Percentiles rank a stretch among this genome's conserved stretches.
Evolutionary conservation across 192 early-diverging fungal species (phyloP).

Genomic region (Kappamyces sp.): DNA sequence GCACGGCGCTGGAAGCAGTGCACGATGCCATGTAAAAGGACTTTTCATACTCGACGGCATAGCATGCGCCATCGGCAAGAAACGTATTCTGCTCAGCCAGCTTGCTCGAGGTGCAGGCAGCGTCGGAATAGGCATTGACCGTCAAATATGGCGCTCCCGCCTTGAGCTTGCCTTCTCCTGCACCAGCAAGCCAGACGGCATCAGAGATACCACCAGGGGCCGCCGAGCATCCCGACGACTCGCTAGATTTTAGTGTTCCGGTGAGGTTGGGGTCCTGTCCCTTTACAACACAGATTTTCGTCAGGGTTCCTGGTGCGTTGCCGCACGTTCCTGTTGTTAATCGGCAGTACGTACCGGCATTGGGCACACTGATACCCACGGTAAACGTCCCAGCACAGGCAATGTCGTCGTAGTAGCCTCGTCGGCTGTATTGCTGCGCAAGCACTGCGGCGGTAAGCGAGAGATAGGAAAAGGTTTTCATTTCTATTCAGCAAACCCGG

Average conservation of each 20-base stretch:
- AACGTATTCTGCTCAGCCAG: background rate
- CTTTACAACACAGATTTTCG: no score
- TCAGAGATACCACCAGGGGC: background rate
- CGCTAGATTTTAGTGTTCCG: background rate
- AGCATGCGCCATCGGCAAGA: slow-evolving; percentile 3
- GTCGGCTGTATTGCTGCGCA: background rate
- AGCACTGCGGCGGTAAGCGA: no score
- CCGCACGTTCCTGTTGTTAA: background rate
- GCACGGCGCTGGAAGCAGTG: background rate
- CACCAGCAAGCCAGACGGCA: background rate
- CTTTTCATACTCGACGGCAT: slow-evolving; percentile 1
- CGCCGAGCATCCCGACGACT: background rate
- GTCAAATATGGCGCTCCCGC: background rate
- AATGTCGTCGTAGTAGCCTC: slow-evolving; percentile 1
- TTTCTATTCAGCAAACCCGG: no score
- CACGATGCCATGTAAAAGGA: slow-evolving; percentile 1
- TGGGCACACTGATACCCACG: background rate
- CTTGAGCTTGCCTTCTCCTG: background rate
- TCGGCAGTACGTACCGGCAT: background rate
- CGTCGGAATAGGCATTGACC: background rate
- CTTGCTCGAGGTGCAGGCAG: background rate
- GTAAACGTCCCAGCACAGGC: background rate
- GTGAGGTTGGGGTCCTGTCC: background rate
- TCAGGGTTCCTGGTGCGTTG: background rate
- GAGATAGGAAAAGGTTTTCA: no score